These are phyloP conservation scores for Daldinia childiae DNA, from an alignment of 495 filamentous ascomycete genomes.

Conservation along the genomic window DNA sequence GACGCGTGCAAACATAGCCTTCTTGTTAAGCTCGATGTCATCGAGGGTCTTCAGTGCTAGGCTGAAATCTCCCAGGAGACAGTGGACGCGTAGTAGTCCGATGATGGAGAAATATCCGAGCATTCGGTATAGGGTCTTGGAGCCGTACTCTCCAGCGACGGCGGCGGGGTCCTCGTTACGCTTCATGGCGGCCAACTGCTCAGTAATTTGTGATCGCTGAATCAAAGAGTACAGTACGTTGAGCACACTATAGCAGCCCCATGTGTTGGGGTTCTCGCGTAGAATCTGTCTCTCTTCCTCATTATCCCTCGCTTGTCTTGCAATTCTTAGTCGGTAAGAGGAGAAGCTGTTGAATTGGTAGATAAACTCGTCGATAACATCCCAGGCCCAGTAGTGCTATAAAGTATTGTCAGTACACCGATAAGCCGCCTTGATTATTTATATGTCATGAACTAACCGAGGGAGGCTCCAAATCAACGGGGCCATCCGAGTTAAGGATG, in stretches of 20 bases:
- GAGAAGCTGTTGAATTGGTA: constrained; percentile 99
- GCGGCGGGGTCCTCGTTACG: constrained; percentile 84
- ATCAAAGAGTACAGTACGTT: constrained; percentile 99
- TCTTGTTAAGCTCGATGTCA: constrained; percentile 99
- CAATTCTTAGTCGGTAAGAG: constrained; percentile 90
- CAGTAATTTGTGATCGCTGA: constrained; percentile 95
- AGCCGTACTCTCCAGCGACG: constrained; percentile 94
- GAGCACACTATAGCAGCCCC: constrained; percentile 99
- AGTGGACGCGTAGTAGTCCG: constrained; percentile 94
- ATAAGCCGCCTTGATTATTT: constrained; percentile 4
- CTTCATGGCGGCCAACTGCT: constrained; percentile 95
- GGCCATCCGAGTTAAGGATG: constrained; percentile 97
- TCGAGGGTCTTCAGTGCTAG: constrained; percentile 98
- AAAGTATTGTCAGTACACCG: constrained; percentile 23
- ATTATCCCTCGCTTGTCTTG: constrained; percentile 78
- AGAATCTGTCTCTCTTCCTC: constrained; percentile 90
- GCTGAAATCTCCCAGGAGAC: constrained; percentile 95
- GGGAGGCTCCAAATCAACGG: constrained; percentile 94
- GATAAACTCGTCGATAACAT: constrained; percentile 99
- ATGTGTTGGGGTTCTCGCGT: constrained; percentile 96
- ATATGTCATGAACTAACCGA: constrained; percentile 69
- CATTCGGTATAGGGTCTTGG: constrained; percentile 94
- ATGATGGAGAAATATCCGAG: constrained; percentile 99
- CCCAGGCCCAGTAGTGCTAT: constrained; percentile 99
- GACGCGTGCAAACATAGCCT: constrained; percentile 98